phyloP scores from a whole-genome alignment of 2,329 filamentous ascomycete genomes.

The Chaetomium globosum region DNA sequence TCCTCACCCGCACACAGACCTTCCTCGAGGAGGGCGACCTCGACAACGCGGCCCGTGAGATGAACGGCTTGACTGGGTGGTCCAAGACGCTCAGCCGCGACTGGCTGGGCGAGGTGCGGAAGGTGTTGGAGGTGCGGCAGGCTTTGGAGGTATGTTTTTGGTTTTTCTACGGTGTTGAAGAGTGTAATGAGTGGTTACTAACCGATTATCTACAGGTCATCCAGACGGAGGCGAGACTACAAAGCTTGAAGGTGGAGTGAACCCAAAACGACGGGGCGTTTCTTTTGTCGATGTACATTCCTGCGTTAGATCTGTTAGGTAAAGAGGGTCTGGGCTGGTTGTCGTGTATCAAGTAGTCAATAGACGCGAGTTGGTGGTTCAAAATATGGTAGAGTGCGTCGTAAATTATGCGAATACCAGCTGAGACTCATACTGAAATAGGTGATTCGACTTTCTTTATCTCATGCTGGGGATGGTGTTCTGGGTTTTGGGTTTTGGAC shows the following conservation, averaged over 20 bases:
- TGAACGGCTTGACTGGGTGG: slow-evolving; percentile 92
- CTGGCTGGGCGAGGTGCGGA: slow-evolving; percentile 88
- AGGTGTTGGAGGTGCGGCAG: slow-evolving; percentile 92
- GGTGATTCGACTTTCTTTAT: neutral
- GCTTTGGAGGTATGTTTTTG: slow-evolving; percentile 79
- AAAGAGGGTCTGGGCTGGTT: slow-evolving; percentile 11
- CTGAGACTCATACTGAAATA: neutral
- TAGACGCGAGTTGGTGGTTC: slow-evolving; percentile 22
- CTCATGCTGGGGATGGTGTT: neutral
- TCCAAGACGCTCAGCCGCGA: slow-evolving; percentile 92
- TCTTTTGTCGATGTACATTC: slow-evolving; percentile 23
- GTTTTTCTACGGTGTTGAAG: slow-evolving; percentile 7
- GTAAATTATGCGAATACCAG: neutral
- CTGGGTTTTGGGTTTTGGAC: neutral
- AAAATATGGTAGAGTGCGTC: neutral
- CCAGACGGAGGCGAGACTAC: slow-evolving; percentile 83
- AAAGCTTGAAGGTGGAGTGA: slow-evolving; percentile 83
- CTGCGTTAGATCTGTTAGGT: slow-evolving; percentile 20
- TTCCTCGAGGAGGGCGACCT: slow-evolving; percentile 90
- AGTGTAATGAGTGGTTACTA: slow-evolving; percentile 31
- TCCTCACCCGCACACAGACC: slow-evolving; percentile 85
- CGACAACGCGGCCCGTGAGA: slow-evolving; percentile 87
- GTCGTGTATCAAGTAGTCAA: slow-evolving; percentile 32
- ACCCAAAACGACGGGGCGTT: slow-evolving; percentile 12
- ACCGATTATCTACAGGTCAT: slow-evolving; percentile 65